Percentiles rank a stretch among this genome's conserved stretches.
These are phyloP conservation scores for Saksenaea oblongispora DNA, from an alignment of 371 early-diverging fungal species.

Conservation along the genomic window DNA sequence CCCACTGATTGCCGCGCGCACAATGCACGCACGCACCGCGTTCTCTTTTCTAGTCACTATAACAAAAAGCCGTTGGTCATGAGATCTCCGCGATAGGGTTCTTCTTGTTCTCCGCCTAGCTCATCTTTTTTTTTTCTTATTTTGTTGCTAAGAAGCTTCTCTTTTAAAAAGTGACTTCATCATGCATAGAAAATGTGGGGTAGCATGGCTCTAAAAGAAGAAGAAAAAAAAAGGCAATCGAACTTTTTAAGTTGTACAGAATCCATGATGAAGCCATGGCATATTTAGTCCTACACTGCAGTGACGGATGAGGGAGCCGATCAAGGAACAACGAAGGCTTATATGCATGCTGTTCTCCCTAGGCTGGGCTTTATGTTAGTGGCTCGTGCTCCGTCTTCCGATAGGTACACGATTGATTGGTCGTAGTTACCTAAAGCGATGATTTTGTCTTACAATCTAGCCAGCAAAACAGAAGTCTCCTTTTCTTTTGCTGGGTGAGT, in stretches of 20 bases:
- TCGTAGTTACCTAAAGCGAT: neutral
- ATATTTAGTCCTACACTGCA: neutral
- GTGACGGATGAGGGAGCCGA: neutral
- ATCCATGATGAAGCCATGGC: neutral
- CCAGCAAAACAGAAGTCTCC: neutral
- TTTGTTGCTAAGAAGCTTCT: neutral
- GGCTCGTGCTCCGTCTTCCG: slow-evolving; percentile 1
- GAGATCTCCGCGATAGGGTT: neutral
- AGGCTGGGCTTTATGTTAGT: neutral
- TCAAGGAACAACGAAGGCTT: neutral
- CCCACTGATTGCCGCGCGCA: too few species aligned
- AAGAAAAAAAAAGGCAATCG: neutral
- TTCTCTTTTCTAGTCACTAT: neutral
- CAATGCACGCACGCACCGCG: neutral
- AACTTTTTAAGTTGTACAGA: neutral
- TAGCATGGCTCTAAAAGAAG: neutral
- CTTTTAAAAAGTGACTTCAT: neutral
- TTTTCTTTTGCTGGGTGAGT: neutral
- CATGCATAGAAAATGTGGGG: neutral
- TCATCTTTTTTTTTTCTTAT: neutral
- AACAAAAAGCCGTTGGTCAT: neutral
- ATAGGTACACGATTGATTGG: neutral
- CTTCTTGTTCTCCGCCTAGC: neutral
- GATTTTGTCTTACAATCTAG: neutral
- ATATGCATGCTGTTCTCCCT: neutral